phyloP scores from a whole-genome alignment of 1,284 basidiomycete genomes.

The Xerocomus nothofagi region DNA sequence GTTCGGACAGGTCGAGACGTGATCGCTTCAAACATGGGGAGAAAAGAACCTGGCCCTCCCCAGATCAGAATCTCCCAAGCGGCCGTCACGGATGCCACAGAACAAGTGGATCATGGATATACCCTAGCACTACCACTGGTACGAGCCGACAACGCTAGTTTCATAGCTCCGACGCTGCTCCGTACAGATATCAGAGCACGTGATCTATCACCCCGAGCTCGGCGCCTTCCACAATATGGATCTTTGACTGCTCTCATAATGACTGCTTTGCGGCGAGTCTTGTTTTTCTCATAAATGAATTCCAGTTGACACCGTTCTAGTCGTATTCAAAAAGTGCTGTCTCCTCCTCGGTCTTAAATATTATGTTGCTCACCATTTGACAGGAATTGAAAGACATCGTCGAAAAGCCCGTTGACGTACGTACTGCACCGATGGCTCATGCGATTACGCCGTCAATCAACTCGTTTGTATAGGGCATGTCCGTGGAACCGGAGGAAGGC shows the following conservation, averaged over 20 bases:
- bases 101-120: too few species aligned
- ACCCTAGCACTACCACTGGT: too few species aligned
- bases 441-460: constrained; percentile 9
- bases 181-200: constrained; percentile 14
- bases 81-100: too few species aligned
- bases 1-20: neutral
- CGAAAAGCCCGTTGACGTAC: constrained; percentile 61
- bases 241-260: constrained; percentile 34
- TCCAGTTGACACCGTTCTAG: constrained; percentile 36
- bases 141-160: too few species aligned
- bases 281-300: constrained; percentile 6
- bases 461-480: constrained; percentile 50
- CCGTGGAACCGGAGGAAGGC: constrained; percentile 64
- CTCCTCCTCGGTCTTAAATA: constrained; percentile 1
- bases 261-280: constrained; percentile 57
- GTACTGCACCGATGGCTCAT: constrained; percentile 17
- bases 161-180: too few species aligned
- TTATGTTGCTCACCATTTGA: constrained; percentile 19
- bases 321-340: constrained; percentile 66
- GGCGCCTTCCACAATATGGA: neutral
- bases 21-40: neutral
- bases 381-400: constrained; percentile 65
- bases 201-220: constrained; percentile 8
- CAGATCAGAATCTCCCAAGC: too few species aligned
- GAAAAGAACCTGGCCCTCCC: too few species aligned